These are phyloP conservation scores for Kwoniella europaea DNA, from an alignment of 768 basidiomycete genomes.

Conservation along the genomic window DNA sequence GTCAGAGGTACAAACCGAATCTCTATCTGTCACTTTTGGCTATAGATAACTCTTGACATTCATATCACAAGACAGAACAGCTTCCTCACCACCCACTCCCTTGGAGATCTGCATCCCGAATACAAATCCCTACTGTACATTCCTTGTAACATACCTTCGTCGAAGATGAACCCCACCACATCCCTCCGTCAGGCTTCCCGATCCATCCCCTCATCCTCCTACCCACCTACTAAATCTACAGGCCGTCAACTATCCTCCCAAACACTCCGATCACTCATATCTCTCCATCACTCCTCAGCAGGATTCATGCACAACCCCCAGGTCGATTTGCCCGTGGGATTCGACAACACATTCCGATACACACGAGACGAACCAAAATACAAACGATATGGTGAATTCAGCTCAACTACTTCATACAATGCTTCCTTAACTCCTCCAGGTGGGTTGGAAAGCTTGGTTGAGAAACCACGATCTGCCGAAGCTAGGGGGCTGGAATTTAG, in stretches of 20 bases:
- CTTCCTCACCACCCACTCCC: too few species aligned
- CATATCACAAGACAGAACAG: too few species aligned
- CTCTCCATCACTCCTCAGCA: conserved; percentile 50
- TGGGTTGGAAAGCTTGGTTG: conserved; percentile 24
- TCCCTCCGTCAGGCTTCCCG: conserved; percentile 7
- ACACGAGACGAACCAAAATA: conserved; percentile 22
- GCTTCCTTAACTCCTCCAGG: conserved; percentile 20
- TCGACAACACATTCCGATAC: conserved; percentile 39
- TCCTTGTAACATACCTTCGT: too few species aligned
- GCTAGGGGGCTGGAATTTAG: conserved; percentile 4
- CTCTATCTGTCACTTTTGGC: too few species aligned
- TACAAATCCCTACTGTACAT: too few species aligned
- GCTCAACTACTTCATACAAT: background rate
- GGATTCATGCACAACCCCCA: conserved; percentile 47
- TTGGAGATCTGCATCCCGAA: too few species aligned
- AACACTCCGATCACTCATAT: conserved; percentile 44
- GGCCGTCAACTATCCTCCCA: conserved; percentile 27
- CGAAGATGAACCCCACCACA: conserved; percentile 15
- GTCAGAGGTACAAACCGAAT: background rate
- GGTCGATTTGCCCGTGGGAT: conserved; percentile 24
- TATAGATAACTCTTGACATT: too few species aligned
- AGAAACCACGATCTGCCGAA: conserved; percentile 2
- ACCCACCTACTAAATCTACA: conserved; percentile 24
- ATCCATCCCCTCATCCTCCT: conserved; percentile 14
- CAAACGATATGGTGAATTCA: conserved; percentile 15